A percentile compares a stretch with the other conserved stretches of the same genome.
These are phyloP conservation scores for Ceratocystis smalleyi DNA, from an alignment of 2,329 filamentous ascomycete species.

Conservation along the genomic window DNA sequence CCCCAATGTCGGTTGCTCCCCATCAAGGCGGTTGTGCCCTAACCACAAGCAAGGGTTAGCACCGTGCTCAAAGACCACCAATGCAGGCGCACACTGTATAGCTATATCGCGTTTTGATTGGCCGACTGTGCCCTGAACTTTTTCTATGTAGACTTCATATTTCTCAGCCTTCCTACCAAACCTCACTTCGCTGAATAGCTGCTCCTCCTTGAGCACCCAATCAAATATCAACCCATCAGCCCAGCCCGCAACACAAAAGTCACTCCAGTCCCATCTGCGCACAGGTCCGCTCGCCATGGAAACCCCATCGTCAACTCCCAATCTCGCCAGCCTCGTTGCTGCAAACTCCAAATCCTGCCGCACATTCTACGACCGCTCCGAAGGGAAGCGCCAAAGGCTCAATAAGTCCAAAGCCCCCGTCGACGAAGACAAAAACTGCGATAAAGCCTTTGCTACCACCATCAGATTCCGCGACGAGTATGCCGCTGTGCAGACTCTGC, in stretches of 20 bases:
- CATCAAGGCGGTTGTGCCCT: not conserved
- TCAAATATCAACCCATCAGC: not conserved
- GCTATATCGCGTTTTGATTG: not conserved
- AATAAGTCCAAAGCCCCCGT: slow-evolving; percentile 17
- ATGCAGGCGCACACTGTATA: not conserved
- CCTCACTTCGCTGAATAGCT: not conserved
- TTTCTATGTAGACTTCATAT: not conserved
- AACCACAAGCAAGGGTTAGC: not conserved
- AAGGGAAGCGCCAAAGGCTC: slow-evolving; percentile 27
- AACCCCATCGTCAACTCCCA: slow-evolving; percentile 8
- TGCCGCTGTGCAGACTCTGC: slow-evolving; percentile 58
- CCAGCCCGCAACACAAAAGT: not conserved
- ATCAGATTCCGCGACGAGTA: slow-evolving; percentile 58
- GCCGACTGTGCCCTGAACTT: not conserved
- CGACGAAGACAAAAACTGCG: not conserved
- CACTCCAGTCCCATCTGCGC: not conserved
- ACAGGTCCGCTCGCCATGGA: slow-evolving; percentile 6
- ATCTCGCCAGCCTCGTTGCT: slow-evolving; percentile 15
- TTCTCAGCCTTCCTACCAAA: not conserved
- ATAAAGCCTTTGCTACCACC: slow-evolving; percentile 24
- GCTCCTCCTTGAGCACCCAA: not conserved
- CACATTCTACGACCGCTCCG: slow-evolving; percentile 17
- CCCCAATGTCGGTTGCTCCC: not conserved
- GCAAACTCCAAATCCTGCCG: slow-evolving; percentile 16
- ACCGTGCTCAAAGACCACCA: not conserved